Evolutionary conservation across 1,139 yeast genomes (phyloP).

Genomic region (Taphrina deformans): DNA sequence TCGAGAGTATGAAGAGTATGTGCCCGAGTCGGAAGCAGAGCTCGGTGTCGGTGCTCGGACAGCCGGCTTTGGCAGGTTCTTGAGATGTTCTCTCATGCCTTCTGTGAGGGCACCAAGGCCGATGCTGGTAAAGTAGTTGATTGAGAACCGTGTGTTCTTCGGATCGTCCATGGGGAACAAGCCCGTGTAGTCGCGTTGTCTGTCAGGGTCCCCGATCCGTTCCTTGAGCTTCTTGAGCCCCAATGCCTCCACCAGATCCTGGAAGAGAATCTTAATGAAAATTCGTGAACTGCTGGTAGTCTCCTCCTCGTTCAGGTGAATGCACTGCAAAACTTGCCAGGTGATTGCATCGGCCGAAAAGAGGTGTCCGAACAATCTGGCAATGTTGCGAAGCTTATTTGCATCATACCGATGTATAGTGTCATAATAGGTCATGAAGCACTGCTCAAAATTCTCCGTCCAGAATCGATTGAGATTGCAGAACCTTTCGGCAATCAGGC

Average conservation of each 20-base stretch:
- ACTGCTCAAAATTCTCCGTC: conserved; percentile 55
- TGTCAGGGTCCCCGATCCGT: conserved; percentile 54
- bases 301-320: conserved; percentile 66
- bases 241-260: conserved; percentile 75
- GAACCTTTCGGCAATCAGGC: conserved; percentile 71
- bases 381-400: conserved; percentile 72
- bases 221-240: conserved; percentile 59
- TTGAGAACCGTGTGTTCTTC: conserved; percentile 71
- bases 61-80: conserved; percentile 35
- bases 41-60: conserved; percentile 15
- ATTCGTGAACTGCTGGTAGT: conserved; percentile 82
- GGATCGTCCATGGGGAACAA: conserved; percentile 51
- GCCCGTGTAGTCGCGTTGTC: conserved; percentile 38
- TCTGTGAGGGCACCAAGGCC: conserved; percentile 85
- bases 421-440: conserved; percentile 60
- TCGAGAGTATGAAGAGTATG: not conserved
- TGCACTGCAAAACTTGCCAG: conserved; percentile 57
- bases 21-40: conserved; percentile 8
- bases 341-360: conserved; percentile 69
- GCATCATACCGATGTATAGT: conserved; percentile 69
- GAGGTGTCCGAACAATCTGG: conserved; percentile 83
- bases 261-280: conserved; percentile 74
- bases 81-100: conserved; percentile 65
- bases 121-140: conserved; percentile 90
- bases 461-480: conserved; percentile 56